Evolutionary conservation across 2,329 filamentous ascomycete genomes (phyloP), one percentile per base, ranked within the genome.

Genomic region (Penicillium sumatraense): DNA sequence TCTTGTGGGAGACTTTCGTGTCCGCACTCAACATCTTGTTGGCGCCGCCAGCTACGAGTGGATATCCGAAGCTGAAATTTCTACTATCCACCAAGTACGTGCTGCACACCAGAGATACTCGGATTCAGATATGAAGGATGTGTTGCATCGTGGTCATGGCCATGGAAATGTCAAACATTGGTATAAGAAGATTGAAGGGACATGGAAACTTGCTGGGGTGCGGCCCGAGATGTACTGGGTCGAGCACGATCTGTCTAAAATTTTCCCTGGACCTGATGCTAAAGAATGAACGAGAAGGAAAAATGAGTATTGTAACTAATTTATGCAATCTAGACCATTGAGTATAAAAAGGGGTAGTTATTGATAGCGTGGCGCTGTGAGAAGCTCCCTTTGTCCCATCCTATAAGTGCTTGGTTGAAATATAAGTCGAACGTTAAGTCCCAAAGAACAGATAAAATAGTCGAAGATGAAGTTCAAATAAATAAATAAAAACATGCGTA

Each of bases 161-260:
- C 80, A 85, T 72, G 78, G 76, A 55, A 78, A 77, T 64, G 82
- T 81, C 66, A 78, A 75, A 42, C 80, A 83, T 69, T 81, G 76
- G 72, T 85, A 85, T 71, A 70, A 70, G 51, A 83, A 81, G 72
- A 66, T 84, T 47, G 72, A 81, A 59, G 82, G 81, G 27, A 77
- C 76, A 41, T 85, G 83, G 83, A 85, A 84, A 71, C 82, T 85
- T 61, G 81, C 81, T 13, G 81, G 81, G 1, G 73, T 85, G 38
- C 69, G 71, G 52, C 83, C 82, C 2, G 48, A 59, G 18, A 54
- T 58, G 14, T 49, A 24, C n/a, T 63, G 59, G 61, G n/a, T 18
- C 27, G 53, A 51, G n/a, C 21, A 47, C 33, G 53, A 56, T 13
- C 46, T 56, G 48, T 29, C 50, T 1, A 56, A 51, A 23, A 59